Percentiles rank a stretch among this genome's conserved stretches.
Conservation (phyloP, 164 flowering plant species). For the Cinnamomum chago region DNA sequence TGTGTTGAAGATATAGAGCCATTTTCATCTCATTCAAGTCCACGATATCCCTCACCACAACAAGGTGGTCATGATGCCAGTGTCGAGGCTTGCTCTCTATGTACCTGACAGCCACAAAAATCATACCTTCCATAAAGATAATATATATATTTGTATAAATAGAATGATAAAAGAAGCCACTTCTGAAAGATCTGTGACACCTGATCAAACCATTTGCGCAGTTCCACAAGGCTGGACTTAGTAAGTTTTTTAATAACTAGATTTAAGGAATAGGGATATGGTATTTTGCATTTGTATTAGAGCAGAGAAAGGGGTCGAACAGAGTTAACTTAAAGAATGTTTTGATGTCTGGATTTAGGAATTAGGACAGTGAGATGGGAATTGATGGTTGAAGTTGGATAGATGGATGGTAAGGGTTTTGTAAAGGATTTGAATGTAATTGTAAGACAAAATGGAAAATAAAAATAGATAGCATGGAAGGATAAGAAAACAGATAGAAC, state of each 20-base stretch:
- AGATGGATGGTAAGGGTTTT: no score
- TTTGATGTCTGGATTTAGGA: no score
- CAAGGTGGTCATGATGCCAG: conserved; percentile 58
- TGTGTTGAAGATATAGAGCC: conserved; percentile 63
- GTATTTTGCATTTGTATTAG: no score
- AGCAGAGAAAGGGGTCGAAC: no score
- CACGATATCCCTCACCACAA: conserved; percentile 65
- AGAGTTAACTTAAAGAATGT: no score
- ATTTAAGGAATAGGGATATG: background rate
- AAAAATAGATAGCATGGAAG: no score
- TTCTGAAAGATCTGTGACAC: background rate
- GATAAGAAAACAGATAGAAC: no score
- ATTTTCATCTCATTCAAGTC: conserved; percentile 73
- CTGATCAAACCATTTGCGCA: background rate
- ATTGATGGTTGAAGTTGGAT: no score
- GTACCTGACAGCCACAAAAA: conserved; percentile 38
- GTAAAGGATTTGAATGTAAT: no score
- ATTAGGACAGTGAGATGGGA: no score
- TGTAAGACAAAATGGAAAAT: no score
- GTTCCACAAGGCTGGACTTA: background rate
- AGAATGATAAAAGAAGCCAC: background rate
- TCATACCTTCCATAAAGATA: background rate
- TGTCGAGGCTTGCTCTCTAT: conserved; percentile 71
- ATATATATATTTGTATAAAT: no score
- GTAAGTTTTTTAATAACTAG: background rate